Evolutionary conservation across 495 filamentous ascomycete genomes (phyloP), one percentile per base, ranked within the genome.

Genomic region (Amorphotheca resinae): DNA sequence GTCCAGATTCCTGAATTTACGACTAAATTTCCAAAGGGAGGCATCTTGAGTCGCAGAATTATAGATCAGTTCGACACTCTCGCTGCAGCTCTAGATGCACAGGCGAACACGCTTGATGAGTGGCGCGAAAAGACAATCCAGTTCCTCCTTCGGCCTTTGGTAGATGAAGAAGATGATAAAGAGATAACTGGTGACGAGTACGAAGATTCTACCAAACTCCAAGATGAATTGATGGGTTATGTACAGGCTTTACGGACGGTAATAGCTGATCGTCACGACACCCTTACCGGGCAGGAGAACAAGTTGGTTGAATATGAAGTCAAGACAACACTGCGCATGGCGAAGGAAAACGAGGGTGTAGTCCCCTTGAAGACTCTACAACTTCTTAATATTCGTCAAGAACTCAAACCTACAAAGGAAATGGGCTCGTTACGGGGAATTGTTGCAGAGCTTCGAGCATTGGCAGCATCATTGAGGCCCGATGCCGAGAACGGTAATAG

Each of bases 171-270:
- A 38, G 70, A 75, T 5, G 72, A 70, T 11, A 64, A 69, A 6
- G 83, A 91, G 26, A 70, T 78, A 1, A 83, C 87, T 30, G 89
- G 91, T 25, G 76, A 95, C 17, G 89, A 95, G 57, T 93, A 91
- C 48, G 84, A 87, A 46, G 73, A 80, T 12, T 91, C 88, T 2
- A 89, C 83, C 0, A 84, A 83, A 57, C 37, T 25, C n/a, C 48
- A 50, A 34, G 69, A 83, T 48, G 63, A 70, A 22, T 77, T 93
- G 26, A 83, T 86, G 62, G 82, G 82, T 14, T 93, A 88, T 56
- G 78, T 88, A 47, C 72, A 86, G 46, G 80, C 75, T 12, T 63
- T 95, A 22, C 68, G 84, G 41, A 76, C 79, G 0, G 38, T 22
- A 4, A 71, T 89, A 38, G 79, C 83, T 9, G 87, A 95, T 59